Evolutionary conservation across 352 stramenopile genomes (phyloP).

Genomic region (Pythium scleroteichum): DNA sequence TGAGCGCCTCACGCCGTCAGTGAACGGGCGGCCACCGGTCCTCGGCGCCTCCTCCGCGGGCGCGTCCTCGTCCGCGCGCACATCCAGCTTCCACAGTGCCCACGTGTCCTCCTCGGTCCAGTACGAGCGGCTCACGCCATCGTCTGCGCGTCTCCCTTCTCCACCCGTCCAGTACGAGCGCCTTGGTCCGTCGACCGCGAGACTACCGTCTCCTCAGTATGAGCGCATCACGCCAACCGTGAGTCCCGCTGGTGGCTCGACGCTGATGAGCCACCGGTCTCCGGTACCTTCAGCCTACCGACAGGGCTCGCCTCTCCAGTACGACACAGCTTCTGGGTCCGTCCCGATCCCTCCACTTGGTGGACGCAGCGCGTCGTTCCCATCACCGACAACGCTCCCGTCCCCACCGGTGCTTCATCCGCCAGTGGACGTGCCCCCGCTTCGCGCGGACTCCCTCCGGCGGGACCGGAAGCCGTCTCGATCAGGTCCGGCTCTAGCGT

Average conservation of each 20-base stretch:
- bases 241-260: conserved; percentile 12
- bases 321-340: background rate
- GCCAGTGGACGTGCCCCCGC: conserved; percentile 20
- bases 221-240: conserved; percentile 18
- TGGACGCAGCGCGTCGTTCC: conserved; percentile 18
- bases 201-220: conserved; percentile 24
- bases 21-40: conserved; percentile 18
- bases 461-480: conserved; percentile 2
- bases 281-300: conserved; percentile 13
- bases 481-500: conserved; percentile 3
- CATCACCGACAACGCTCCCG: conserved; percentile 12
- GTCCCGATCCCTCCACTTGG: conserved; percentile 12
- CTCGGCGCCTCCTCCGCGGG: conserved; percentile 4
- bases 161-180: conserved; percentile 15
- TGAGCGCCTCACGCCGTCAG: conserved; percentile 49
- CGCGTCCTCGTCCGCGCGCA: conserved; percentile 1
- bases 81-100: conserved; percentile 19
- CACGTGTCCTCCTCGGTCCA: conserved; percentile 10
- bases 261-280: conserved; percentile 11
- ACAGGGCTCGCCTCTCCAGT: conserved; percentile 22
- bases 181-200: conserved; percentile 3
- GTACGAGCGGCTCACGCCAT: conserved; percentile 16
- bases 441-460: conserved; percentile 18
- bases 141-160: conserved; percentile 10
- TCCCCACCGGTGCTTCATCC: conserved; percentile 19